Evolutionary conservation across 768 basidiomycete species (phyloP), one percentile per base, ranked within the genome.

Genomic region (Cystoderma amianthinum): DNA sequence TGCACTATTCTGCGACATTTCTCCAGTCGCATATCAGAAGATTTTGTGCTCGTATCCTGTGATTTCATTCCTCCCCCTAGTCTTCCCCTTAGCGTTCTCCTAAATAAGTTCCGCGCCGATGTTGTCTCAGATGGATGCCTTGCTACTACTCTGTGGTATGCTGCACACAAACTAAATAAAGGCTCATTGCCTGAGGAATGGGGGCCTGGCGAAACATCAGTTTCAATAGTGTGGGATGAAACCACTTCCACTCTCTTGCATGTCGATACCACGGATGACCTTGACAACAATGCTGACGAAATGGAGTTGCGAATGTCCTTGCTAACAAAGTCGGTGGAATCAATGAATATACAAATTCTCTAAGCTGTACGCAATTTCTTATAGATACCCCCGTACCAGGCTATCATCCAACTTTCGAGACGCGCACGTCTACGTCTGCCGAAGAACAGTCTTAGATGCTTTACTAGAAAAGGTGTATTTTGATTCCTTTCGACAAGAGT

Each of bases 391-490:
- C 5, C 76, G 77, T 20, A 68, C 76, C 21, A 78, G 70, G 25
- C 61, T 96, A 21, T 83, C 87, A 2, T 73, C 77, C 10, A 71
- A 64, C 23, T 69, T 84, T 23, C 78, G 81, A 48, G 93, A 96
- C 53, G 88, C 93, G 1, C 93, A 96, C 59, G 85, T 95, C 22
- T 96, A 95, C 52, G 80, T 95, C 23, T 92, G 91, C 64, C 76
- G 78, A 48, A 75, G 77, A 44, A 72, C 77, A 13, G 68, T 95
- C 5, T 65, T 96, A 18, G 82, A 89, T 44, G 69, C 79, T 10
- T 65, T 93, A 19, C 71, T 76, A 9, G 72, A 78, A 45, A 88
- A 87, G 51, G 64, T 63, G 3, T 73, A 80, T 49, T 71, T 93
- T 32, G 82, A 89, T 38, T 95, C 92, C 12, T 70, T 97, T 39